Evolutionary conservation across 805 yeast species (phyloP).

Genomic region (Phaffomyces opuntiae): DNA sequence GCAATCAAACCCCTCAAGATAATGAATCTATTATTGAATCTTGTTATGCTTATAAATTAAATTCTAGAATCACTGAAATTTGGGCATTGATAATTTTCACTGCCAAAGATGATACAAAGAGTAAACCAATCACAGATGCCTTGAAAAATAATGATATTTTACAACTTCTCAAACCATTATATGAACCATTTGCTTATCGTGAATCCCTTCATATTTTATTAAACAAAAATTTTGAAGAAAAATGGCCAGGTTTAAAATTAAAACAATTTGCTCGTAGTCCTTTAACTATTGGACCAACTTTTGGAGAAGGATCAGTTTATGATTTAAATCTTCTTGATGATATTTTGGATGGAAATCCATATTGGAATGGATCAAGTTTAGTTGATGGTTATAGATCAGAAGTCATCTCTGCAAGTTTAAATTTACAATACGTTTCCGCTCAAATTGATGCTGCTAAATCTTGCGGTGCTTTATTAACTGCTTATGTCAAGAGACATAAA

Average conservation of each 20-base stretch:
- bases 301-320: slow-evolving; percentile 49
- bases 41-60: slow-evolving; percentile 50
- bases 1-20: slow-evolving; percentile 6
- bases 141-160: slow-evolving; percentile 33
- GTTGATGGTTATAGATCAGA: slow-evolving; percentile 36
- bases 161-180: slow-evolving; percentile 27
- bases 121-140: slow-evolving; percentile 34
- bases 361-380: slow-evolving; percentile 33
- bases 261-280: slow-evolving; percentile 46
- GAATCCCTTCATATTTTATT: slow-evolving; percentile 39
- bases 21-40: slow-evolving; percentile 25
- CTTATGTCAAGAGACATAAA: slow-evolving; percentile 43
- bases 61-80: slow-evolving; percentile 68
- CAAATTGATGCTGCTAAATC: slow-evolving; percentile 68
- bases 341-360: slow-evolving; percentile 37
- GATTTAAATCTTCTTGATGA: slow-evolving; percentile 58
- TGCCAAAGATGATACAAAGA: slow-evolving; percentile 36
- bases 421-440: slow-evolving; percentile 55
- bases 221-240: slow-evolving; percentile 36
- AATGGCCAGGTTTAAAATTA: slow-evolving; percentile 42
- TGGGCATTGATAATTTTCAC: slow-evolving; percentile 66
- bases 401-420: slow-evolving; percentile 52
- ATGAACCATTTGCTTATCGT: slow-evolving; percentile 40
- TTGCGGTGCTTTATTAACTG: slow-evolving; percentile 70
- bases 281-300: slow-evolving; percentile 37